Percentiles rank a stretch among this genome's conserved stretches.
Evolutionary conservation across 257 asterid genomes (phyloP).

Genomic region (Nicotiana sylvestris): DNA sequence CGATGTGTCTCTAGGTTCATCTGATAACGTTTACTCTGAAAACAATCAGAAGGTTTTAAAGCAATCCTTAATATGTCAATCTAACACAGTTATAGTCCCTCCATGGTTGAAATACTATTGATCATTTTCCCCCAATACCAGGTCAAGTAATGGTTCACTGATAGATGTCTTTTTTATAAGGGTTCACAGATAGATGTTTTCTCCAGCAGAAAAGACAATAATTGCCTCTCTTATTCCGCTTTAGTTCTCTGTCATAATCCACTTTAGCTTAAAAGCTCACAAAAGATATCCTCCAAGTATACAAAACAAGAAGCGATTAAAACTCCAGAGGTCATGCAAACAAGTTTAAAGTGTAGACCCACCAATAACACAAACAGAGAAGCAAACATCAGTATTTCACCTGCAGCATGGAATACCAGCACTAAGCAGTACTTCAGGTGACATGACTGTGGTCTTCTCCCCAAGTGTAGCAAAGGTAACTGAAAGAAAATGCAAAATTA

Average conservation of each 20-base stretch:
- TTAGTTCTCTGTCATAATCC: not conserved
- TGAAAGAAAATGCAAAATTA: slow-evolving; percentile 36
- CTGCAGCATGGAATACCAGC: slow-evolving; percentile 99
- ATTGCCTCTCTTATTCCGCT: not conserved
- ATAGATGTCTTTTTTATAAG: not conserved
- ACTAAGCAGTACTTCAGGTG: slow-evolving; percentile 92
- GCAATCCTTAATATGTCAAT: not conserved
- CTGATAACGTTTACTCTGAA: not conserved
- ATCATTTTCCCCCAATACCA: not conserved
- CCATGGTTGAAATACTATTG: not conserved
- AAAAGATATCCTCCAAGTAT: not conserved
- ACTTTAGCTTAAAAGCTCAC: not conserved
- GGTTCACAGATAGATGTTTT: not conserved
- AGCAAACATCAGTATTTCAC: slow-evolving; percentile 37
- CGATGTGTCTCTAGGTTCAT: slow-evolving; percentile 15
- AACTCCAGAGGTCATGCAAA: not conserved
- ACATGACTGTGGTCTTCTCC: slow-evolving; percentile 98
- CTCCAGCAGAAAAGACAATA: slow-evolving; percentile 6
- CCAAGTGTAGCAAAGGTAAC: slow-evolving; percentile 97
- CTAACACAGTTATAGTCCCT: not conserved
- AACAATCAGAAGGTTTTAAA: not conserved
- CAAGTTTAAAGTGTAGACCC: slow-evolving; percentile 11
- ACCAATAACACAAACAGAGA: slow-evolving; percentile 19
- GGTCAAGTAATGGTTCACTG: not conserved
- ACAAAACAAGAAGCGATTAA: slow-evolving; percentile 3